These are phyloP conservation scores for Penicillium goetzii DNA, from an alignment of 495 filamentous ascomycete species.

Conservation along the genomic window DNA sequence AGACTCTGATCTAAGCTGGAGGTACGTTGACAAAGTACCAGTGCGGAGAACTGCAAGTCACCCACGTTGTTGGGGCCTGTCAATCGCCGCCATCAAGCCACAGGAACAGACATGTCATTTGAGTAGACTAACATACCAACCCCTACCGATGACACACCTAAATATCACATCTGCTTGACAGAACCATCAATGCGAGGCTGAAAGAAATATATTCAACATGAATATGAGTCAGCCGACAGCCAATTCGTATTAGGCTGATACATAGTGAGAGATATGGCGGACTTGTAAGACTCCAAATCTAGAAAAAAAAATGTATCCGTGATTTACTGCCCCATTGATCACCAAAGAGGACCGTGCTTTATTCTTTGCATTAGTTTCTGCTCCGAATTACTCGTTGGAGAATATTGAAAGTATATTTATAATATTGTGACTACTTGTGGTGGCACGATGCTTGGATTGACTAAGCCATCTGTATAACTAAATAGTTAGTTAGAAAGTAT, in stretches of 20 bases:
- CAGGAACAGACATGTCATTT: slow-evolving; percentile 12
- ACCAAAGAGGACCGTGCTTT: slow-evolving; percentile 17
- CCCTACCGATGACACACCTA: not conserved
- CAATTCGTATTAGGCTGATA: not conserved
- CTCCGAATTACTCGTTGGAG: not conserved
- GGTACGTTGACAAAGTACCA: slow-evolving; percentile 1
- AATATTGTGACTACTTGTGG: not conserved
- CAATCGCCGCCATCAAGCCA: slow-evolving; percentile 10
- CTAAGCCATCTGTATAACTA: not conserved
- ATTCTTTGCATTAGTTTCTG: slow-evolving; percentile 19
- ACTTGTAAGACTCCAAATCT: not conserved
- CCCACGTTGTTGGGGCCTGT: slow-evolving; percentile 9
- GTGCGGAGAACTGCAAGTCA: slow-evolving; percentile 20
- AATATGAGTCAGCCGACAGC: not conserved
- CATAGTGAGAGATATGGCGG: not conserved
- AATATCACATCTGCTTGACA: not conserved
- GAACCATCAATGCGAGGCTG: not conserved
- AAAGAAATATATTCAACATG: not conserved
- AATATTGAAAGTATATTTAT: slow-evolving; percentile 12
- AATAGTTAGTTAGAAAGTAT: not conserved
- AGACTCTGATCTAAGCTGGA: slow-evolving; percentile 3
- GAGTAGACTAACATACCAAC: not conserved
- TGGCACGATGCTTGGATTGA: not conserved
- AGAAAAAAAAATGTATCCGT: slow-evolving; percentile 1
- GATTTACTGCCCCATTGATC: slow-evolving; percentile 8